Percentiles rank a stretch among this genome's conserved stretches.
phyloP scores from a whole-genome alignment of 129 eudicot species.

The Sambucus nigra region DNA sequence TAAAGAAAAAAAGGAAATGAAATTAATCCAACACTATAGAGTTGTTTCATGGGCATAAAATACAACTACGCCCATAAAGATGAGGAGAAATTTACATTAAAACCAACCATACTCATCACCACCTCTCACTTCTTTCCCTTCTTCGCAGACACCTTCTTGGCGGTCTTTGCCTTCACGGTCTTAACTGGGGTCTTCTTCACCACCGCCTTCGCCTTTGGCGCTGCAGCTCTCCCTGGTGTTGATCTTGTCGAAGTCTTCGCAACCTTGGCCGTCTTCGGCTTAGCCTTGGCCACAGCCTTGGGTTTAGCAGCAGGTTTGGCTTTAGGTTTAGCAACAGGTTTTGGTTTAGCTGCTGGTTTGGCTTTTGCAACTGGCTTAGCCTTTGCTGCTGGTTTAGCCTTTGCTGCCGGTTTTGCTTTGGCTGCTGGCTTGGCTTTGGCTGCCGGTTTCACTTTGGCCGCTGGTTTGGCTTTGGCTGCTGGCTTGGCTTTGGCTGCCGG shows the following conservation, averaged over 20 bases:
- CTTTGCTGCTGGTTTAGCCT: constrained; percentile 16
- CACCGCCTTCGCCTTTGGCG: constrained; percentile 23
- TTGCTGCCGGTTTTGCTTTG: constrained; percentile 25
- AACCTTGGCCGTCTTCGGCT: constrained; percentile 26
- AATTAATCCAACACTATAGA: constrained; percentile 17
- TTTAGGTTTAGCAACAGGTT: constrained; percentile 7
- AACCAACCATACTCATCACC: constrained; percentile 17
- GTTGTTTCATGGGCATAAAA: constrained; percentile 17
- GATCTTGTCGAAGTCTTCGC: constrained; percentile 42
- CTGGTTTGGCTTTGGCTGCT: constrained; percentile 9
- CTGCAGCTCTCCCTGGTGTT: constrained; percentile 34
- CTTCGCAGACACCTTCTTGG: constrained; percentile 22
- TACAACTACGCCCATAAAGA: constrained; percentile 21
- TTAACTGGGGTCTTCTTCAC: constrained; percentile 35
- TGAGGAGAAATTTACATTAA: constrained; percentile 33
- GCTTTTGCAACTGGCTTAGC: constrained; percentile 18
- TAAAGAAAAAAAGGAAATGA: background rate
- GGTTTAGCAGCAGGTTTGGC: constrained; percentile 18
- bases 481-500: constrained; percentile 21
- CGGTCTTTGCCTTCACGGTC: constrained; percentile 14
- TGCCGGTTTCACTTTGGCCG: constrained; percentile 18
- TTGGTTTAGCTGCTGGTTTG: constrained; percentile 28
- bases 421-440: constrained; percentile 27
- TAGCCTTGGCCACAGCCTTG: constrained; percentile 27
- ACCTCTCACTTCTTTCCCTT: constrained; percentile 16